phyloP scores from a whole-genome alignment of 768 basidiomycete genomes.

The Psilocybe tampanensis region DNA sequence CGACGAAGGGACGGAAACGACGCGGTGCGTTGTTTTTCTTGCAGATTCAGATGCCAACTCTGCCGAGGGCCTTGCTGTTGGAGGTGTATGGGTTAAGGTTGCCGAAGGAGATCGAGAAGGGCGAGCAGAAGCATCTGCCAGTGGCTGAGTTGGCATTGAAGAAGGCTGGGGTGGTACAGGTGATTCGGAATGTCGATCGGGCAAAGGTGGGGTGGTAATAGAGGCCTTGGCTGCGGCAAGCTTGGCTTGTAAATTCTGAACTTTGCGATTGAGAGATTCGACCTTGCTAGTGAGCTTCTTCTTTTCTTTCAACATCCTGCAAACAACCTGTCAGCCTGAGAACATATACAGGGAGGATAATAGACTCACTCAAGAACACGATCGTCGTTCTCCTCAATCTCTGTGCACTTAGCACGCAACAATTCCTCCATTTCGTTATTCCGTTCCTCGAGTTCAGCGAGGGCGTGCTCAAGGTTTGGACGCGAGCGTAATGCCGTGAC shows the following conservation, averaged over 20 bases:
- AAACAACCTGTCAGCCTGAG: conserved; percentile 8
- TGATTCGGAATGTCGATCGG: conserved; percentile 10
- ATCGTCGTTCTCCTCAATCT: conserved; percentile 87
- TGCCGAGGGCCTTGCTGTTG: conserved; percentile 16
- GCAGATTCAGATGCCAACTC: conserved; percentile 19
- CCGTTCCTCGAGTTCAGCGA: conserved; percentile 67
- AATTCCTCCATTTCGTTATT: conserved; percentile 79
- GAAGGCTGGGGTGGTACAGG: conserved; percentile 6
- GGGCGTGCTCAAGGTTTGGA: conserved; percentile 54
- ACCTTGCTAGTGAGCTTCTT: conserved; percentile 74
- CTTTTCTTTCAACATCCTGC: conserved; percentile 77
- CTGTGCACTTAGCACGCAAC: conserved; percentile 65
- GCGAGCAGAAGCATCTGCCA: conserved; percentile 6
- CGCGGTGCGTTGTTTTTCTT: conserved; percentile 30
- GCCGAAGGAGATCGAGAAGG: conserved; percentile 31
- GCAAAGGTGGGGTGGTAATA: conserved; percentile 14
- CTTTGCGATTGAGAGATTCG: conserved; percentile 72
- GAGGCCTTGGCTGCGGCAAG: conserved; percentile 53
- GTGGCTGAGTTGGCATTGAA: conserved; percentile 6
- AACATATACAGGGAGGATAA: background rate
- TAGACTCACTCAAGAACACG: conserved; percentile 70
- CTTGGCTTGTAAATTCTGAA: conserved; percentile 71
- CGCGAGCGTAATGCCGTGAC: conserved; percentile 51
- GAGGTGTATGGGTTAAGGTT: conserved; percentile 24
- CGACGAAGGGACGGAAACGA: conserved; percentile 47